phyloP scores from a whole-genome alignment of 192 early-diverging fungal species.

The Coemansia nantahalensis region DNA sequence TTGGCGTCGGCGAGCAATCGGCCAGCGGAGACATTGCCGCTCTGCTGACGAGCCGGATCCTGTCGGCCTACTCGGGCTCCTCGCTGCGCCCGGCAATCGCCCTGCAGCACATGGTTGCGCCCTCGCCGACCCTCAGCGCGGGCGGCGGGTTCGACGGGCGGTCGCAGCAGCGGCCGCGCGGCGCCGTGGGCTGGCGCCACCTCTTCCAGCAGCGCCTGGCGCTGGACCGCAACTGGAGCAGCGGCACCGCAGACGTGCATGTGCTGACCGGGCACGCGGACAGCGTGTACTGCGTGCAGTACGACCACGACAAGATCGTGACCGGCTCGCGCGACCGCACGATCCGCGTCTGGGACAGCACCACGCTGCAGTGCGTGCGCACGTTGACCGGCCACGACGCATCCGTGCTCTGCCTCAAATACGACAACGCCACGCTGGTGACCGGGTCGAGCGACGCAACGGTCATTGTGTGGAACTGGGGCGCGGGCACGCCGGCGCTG shows the following conservation, averaged over 20 bases:
- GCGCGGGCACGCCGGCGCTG: slow-evolving; percentile 32
- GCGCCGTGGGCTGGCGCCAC: slow-evolving; percentile 66
- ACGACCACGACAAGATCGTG: slow-evolving; percentile 66
- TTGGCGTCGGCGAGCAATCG: slow-evolving; percentile 20
- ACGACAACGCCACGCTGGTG: slow-evolving; percentile 68
- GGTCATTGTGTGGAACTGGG: slow-evolving; percentile 83
- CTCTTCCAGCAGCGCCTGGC: slow-evolving; percentile 65
- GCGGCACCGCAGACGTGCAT: slow-evolving; percentile 42
- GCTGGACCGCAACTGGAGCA: slow-evolving; percentile 57
- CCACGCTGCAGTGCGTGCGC: slow-evolving; percentile 54
- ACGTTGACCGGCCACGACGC: slow-evolving; percentile 67
- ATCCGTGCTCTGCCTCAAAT: slow-evolving; percentile 79
- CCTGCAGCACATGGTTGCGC: slow-evolving; percentile 49
- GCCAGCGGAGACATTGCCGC: not conserved
- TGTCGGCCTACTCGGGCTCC: slow-evolving; percentile 32
- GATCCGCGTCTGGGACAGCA: slow-evolving; percentile 81
- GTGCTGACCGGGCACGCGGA: slow-evolving; percentile 76
- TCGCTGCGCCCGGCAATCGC: slow-evolving; percentile 41
- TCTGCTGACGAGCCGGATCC: slow-evolving; percentile 11
- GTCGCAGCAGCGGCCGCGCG: slow-evolving; percentile 5
- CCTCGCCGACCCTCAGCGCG: slow-evolving; percentile 30
- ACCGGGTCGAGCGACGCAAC: slow-evolving; percentile 86
- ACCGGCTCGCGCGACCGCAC: slow-evolving; percentile 77
- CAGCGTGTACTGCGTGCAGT: slow-evolving; percentile 92
- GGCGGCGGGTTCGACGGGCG: not conserved